Conservation (phyloP, 257 asterid genomes). For the Fraxinus anomala region DNA sequence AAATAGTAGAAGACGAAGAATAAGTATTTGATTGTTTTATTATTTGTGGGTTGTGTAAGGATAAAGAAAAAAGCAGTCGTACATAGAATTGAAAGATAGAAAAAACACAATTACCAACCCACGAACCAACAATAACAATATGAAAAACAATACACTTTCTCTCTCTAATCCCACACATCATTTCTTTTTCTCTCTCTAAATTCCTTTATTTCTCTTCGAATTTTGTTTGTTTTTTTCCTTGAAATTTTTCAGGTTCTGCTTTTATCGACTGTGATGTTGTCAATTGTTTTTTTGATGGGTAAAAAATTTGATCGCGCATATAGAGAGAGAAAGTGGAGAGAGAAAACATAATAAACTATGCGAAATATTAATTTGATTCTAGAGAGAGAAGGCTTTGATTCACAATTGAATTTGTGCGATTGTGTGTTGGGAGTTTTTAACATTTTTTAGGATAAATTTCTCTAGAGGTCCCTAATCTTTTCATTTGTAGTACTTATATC, state of each 20-base stretch:
- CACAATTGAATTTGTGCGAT: conserved; percentile 42
- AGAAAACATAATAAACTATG: conserved; percentile 35
- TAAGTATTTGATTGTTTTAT: conserved; percentile 36
- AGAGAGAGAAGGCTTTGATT: conserved; percentile 50
- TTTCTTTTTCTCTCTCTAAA: conserved; percentile 35
- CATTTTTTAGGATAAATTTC: no score
- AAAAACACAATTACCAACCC: conserved; percentile 35
- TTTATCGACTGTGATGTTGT: conserved; percentile 47
- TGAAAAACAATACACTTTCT: conserved; percentile 40
- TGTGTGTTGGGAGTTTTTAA: conserved; percentile 33
- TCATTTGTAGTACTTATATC: no score
- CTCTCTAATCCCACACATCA: conserved; percentile 54
- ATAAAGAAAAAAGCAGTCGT: conserved; percentile 39
- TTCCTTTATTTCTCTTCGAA: conserved; percentile 3
- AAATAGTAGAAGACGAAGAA: conserved; percentile 29
- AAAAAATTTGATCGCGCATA: conserved; percentile 4
- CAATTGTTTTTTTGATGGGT: neutral
- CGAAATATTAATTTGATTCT: conserved; percentile 33
- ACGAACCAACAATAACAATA: conserved; percentile 28
- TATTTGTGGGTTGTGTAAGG: conserved; percentile 41
- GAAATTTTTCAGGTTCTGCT: conserved; percentile 27
- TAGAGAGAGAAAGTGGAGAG: conserved; percentile 13
- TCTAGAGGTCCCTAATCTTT: no score
- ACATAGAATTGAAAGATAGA: conserved; percentile 34
- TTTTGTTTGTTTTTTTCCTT: conserved; percentile 30